Evolutionary conservation across 1,284 basidiomycete species (phyloP), one percentile per base, ranked within the genome.

Genomic region (Fomitopsis pinicola): DNA sequence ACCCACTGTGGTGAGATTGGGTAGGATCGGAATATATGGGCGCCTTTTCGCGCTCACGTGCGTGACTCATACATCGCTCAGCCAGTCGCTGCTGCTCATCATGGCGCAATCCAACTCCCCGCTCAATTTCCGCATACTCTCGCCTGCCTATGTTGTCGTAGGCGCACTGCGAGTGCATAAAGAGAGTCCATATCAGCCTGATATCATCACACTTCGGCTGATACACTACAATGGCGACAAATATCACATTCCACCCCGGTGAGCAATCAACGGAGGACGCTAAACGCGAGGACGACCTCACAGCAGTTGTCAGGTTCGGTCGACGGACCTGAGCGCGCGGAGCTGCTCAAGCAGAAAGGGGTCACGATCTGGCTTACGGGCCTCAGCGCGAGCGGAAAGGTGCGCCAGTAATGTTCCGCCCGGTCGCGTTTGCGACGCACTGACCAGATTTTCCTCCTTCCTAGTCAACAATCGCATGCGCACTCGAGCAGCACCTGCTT

Each of bases 341-440:
- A 80, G 38, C 75, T 93, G 22, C 79, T 95, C 33, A 78, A 83
- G 19, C 95, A 98, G 73, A 88, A 84, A 67, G 95, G 95, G 28
- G 84, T 89, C 6, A 98, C 95, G 0, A 85, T 98, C 71, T 98
- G 95, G 95, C 79, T 98, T 63, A 98, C 96, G n/a, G 95, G 95
- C 28, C 84, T 97, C 36, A 94, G 90, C 69, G 95, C 92, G 30
- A 90, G 88, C 70, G 94, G 94, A 60, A 96, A 96, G 84, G 92
- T 92, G 48, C 59, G 78, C 19, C 5, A 44, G 55, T 9, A 36
- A 22, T 42, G 26, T 12, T 58, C 30, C 30, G 6, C 30, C 33
- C 2, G 5, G 8, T 10, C 36, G 14, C 33, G n/a, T 19, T 54
- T 14, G 52, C 38, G 9, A 40, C 52, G 19, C 52, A 54, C 35